Evolutionary conservation across 73 alveolate species (phyloP).

Genomic region (Paramecium caudatum): DNA sequence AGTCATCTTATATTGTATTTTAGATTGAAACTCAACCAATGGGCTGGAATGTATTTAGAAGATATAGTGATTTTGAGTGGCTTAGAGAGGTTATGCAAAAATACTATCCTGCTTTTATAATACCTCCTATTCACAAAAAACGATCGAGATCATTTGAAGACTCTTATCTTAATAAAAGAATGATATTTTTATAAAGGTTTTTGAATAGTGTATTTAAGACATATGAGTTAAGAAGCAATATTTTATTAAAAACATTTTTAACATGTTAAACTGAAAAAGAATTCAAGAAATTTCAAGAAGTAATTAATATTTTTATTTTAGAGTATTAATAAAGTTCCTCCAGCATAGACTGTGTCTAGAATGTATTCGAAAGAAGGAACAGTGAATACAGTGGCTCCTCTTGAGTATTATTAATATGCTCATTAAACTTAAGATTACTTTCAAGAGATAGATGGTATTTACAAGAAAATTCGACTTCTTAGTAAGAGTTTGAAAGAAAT

Average conservation of each 20-base stretch:
- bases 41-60: constrained; percentile 65
- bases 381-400: neutral
- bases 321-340: neutral
- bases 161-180: constrained; percentile 6
- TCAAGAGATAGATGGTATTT: constrained; percentile 11
- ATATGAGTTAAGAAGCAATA: constrained; percentile 55
- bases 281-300: constrained; percentile 27
- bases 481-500: constrained; percentile 34
- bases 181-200: constrained; percentile 48
- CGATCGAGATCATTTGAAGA: constrained; percentile 57
- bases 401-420: constrained; percentile 8
- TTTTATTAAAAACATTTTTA: neutral
- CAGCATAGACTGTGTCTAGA: neutral
- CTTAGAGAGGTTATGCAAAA: constrained; percentile 59
- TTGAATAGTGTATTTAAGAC: constrained; percentile 11
- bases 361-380: constrained; percentile 35
- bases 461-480: constrained; percentile 38
- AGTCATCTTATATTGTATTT: constrained; percentile 42
- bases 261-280: neutral
- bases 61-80: constrained; percentile 80
- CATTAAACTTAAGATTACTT: constrained; percentile 22
- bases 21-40: constrained; percentile 63
- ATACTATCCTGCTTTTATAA: constrained; percentile 68
- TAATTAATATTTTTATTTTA: neutral
- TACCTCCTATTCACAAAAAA: constrained; percentile 81